phyloP scores from a whole-genome alignment of 805 yeast genomes.

The Myxozyma kluyveri region DNA sequence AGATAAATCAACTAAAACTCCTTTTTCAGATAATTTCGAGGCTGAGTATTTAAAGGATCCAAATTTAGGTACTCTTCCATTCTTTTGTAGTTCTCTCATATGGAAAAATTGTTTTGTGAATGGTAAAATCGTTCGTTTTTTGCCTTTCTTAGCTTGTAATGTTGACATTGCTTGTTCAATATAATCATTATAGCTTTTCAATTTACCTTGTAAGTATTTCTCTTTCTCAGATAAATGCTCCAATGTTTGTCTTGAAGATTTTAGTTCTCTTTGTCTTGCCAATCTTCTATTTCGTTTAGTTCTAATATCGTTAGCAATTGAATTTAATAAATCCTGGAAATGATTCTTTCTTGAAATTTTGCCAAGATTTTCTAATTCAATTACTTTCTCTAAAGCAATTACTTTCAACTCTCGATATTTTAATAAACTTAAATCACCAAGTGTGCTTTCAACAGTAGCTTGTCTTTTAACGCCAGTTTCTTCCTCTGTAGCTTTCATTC shows the following conservation, averaged over 20 bases:
- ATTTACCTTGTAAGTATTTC: slow-evolving; percentile 43
- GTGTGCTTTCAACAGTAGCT: slow-evolving; percentile 27
- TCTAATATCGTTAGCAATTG: slow-evolving; percentile 75
- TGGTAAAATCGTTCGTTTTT: slow-evolving; percentile 39
- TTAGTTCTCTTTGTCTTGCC: slow-evolving; percentile 48
- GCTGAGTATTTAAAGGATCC: slow-evolving; percentile 78
- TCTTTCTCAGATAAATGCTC: slow-evolving; percentile 48
- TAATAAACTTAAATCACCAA: slow-evolving; percentile 20
- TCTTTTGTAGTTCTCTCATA: slow-evolving; percentile 63
- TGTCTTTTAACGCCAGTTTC: slow-evolving; percentile 19
- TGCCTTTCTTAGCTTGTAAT: slow-evolving; percentile 44
- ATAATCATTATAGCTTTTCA: slow-evolving; percentile 46
- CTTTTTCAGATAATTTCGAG: slow-evolving; percentile 69
- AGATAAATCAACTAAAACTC: slow-evolving; percentile 58
- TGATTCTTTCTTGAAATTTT: slow-evolving; percentile 62
- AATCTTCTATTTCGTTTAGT: slow-evolving; percentile 53
- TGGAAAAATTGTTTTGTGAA: slow-evolving; percentile 77
- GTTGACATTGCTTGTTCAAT: slow-evolving; percentile 52
- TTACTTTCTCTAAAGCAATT: slow-evolving; percentile 66
- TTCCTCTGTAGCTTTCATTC: slow-evolving; percentile 25
- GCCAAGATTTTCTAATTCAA: slow-evolving; percentile 71
- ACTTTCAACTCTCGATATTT: slow-evolving; percentile 76
- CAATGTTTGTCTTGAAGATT: slow-evolving; percentile 47
- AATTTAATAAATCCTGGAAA: slow-evolving; percentile 76
- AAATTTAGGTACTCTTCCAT: slow-evolving; percentile 59